These are phyloP conservation scores for Talaromyces funiculosus DNA, from an alignment of 2,329 filamentous ascomycete genomes.

Conservation along the genomic window DNA sequence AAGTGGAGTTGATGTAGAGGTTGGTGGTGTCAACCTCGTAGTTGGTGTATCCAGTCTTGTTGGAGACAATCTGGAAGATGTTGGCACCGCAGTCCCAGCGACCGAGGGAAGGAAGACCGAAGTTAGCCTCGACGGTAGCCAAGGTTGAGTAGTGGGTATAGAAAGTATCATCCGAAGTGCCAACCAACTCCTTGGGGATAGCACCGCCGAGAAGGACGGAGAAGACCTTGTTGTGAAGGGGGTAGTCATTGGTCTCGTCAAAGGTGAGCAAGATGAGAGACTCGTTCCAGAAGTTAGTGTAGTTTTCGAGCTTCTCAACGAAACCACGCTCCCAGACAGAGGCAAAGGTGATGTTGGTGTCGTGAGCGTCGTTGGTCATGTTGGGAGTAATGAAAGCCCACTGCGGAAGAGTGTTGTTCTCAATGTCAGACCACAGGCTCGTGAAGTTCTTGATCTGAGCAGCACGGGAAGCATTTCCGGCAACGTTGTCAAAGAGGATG, in stretches of 20 bases:
- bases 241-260: slow-evolving; percentile 70
- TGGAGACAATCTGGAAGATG: slow-evolving; percentile 57
- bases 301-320: slow-evolving; percentile 62
- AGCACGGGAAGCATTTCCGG: slow-evolving; percentile 54
- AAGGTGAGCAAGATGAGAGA: slow-evolving; percentile 73
- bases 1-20: slow-evolving; percentile 51
- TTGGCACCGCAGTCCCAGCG: slow-evolving; percentile 69
- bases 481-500: slow-evolving; percentile 62
- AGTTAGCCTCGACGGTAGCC: slow-evolving; percentile 63
- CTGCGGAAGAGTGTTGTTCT: slow-evolving; percentile 60
- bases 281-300: slow-evolving; percentile 67
- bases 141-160: slow-evolving; percentile 70
- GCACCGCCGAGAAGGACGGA: slow-evolving; percentile 68
- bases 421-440: slow-evolving; percentile 62
- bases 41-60: slow-evolving; percentile 53
- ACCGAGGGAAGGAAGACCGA: slow-evolving; percentile 62
- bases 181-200: slow-evolving; percentile 58
- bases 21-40: slow-evolving; percentile 36
- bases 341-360: slow-evolving; percentile 63
- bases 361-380: slow-evolving; percentile 66
- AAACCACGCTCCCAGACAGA: slow-evolving; percentile 64
- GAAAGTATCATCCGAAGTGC: slow-evolving; percentile 63
- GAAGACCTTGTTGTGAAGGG: slow-evolving; percentile 62
- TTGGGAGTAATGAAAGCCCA: slow-evolving; percentile 52
- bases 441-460: slow-evolving; percentile 69